phyloP scores from a whole-genome alignment of 805 yeast species.

The Spathaspora arborariae region DNA sequence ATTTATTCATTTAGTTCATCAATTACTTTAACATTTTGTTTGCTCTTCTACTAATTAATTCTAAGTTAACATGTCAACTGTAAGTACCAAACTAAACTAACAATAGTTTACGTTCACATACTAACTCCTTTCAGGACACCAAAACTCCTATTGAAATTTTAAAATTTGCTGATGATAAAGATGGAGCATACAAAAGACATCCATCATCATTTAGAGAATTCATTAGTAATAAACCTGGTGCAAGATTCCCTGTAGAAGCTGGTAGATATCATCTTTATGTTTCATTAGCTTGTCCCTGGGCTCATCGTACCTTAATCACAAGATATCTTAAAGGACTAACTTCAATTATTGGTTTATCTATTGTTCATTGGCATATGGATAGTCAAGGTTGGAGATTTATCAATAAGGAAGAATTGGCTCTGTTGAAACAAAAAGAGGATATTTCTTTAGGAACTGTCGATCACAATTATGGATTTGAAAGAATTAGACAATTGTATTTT shows the following conservation, averaged over 20 bases:
- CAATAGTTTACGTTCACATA: neutral
- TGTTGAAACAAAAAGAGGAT: slow-evolving; percentile 42
- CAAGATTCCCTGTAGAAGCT: slow-evolving; percentile 68
- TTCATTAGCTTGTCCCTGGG: slow-evolving; percentile 94
- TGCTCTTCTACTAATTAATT: neutral
- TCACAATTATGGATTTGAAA: slow-evolving; percentile 50
- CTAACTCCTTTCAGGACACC: neutral
- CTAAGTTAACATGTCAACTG: slow-evolving; percentile 1
- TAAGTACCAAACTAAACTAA: neutral
- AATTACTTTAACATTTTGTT: neutral
- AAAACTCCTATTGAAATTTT: slow-evolving; percentile 33
- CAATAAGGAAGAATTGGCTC: slow-evolving; percentile 32
- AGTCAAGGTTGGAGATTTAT: slow-evolving; percentile 86
- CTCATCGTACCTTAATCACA: slow-evolving; percentile 77
- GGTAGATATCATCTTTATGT: slow-evolving; percentile 86
- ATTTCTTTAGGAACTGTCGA: slow-evolving; percentile 35
- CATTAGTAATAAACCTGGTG: slow-evolving; percentile 55
- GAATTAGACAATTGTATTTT: slow-evolving; percentile 69
- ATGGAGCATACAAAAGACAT: slow-evolving; percentile 22
- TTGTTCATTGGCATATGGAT: slow-evolving; percentile 91
- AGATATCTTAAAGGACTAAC: slow-evolving; percentile 68
- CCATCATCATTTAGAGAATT: slow-evolving; percentile 54
- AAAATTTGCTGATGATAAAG: slow-evolving; percentile 38
- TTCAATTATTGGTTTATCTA: slow-evolving; percentile 59
- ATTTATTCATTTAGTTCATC: neutral